phyloP scores from a whole-genome alignment of 225 moss, liverwort and hornwort genomes.

The Climacium dendroides region DNA sequence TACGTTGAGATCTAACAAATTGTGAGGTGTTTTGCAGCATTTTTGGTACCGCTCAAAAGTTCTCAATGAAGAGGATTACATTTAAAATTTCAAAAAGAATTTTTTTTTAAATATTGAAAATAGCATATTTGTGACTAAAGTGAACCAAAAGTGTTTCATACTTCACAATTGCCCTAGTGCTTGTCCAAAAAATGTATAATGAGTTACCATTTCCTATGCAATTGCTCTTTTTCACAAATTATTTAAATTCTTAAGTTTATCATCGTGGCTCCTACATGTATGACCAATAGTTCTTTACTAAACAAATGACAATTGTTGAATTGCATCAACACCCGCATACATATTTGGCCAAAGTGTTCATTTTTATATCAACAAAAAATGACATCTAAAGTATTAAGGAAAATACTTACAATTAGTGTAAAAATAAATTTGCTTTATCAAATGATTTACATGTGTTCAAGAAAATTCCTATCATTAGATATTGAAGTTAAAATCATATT shows the following conservation, averaged over 20 bases:
- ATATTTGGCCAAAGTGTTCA: not conserved
- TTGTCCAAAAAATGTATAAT: not conserved
- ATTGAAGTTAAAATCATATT: not conserved
- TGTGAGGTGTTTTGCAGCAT: too few species aligned
- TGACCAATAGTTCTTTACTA: too few species aligned
- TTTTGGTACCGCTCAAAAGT: too few species aligned
- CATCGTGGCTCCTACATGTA: not conserved
- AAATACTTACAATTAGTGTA: too few species aligned
- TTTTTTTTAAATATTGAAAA: too few species aligned
- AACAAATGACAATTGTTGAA: not conserved
- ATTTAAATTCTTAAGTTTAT: not conserved
- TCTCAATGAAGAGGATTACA: too few species aligned
- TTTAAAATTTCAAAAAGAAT: too few species aligned
- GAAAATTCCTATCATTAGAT: not conserved
- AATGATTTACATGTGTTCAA: not conserved
- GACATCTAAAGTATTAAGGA: not conserved
- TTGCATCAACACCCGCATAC: rapidly evolving
- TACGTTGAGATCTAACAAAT: too few species aligned
- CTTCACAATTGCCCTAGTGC: too few species aligned
- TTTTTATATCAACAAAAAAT: not conserved
- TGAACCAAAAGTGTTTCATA: not conserved
- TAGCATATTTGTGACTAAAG: too few species aligned
- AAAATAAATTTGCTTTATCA: not conserved
- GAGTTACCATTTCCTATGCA: not conserved
- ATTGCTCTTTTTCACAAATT: rapidly evolving